Base-by-base conservation (phyloP, 2,329 filamentous ascomycete genomes). In the Plenodomus lindquistii region DNA sequence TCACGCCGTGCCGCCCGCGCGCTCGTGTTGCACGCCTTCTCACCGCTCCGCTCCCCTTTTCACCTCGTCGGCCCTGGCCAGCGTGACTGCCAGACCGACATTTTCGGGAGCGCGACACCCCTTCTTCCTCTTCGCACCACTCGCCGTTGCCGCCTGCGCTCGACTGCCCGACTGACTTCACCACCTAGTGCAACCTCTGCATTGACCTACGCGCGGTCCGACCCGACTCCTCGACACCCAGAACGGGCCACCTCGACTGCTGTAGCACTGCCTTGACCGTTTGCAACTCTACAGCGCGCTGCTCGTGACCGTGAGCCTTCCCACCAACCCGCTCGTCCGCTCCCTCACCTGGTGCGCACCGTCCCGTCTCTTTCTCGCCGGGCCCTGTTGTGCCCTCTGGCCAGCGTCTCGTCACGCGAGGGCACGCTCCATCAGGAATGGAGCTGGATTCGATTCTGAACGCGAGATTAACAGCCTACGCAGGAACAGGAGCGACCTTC, bases 391-490 rank as follows among this genome's bases (percentile, higher is more conserved):
- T 49, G 57, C 48, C 52, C 54, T 52, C 47, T 48, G 48, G 45
- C 50, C 50, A 27, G 21, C 42, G 42, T 51, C 46, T 45, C 51
- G 50, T 59, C 47, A 63, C 60, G 56, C 57, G 54, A 52, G 27
- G 53, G 40, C 51, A 43, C 52, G 51, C 59, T 50, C 44, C 48
- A 50, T 50, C 50, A 43, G 50, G 45, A 46, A 74, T 73, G 72
- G 70, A 75, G 61, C 60, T 74, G 46, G 70, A 69, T 56, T 73
- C 64, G 46, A 73, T 74, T 57, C 65, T 74, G 65, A 74, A 73
- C 69, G 65, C 69, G 69, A 71, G 68, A 70, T 70, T 70, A 61
- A 69, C 70, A 63, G 62, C 62, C 46, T 62, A 64, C 56, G 58
- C 67, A 72, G 69, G 69, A 63, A 65, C 60, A 67, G 65, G 60